phyloP scores from a whole-genome alignment of 2,329 filamentous ascomycete genomes.

The Calonectria crousiana region DNA sequence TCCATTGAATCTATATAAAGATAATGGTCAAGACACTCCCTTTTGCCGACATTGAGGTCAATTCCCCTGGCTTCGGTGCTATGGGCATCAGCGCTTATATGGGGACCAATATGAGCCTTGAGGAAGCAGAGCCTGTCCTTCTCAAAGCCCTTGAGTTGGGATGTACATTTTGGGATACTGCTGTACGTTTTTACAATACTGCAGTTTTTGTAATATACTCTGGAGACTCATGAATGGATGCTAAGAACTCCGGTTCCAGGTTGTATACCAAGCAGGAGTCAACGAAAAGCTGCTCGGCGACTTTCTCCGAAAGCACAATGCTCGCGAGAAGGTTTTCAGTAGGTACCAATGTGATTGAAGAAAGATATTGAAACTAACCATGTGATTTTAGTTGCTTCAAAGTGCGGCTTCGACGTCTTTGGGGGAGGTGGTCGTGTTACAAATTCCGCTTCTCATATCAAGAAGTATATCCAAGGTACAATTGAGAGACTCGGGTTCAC shows the following conservation, averaged over 20 bases:
- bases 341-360: no score
- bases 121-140: background rate
- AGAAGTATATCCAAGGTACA: constrained; percentile 61
- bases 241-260: constrained; percentile 41
- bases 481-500: constrained; percentile 61
- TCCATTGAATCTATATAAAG: no score
- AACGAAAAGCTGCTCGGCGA: constrained; percentile 64
- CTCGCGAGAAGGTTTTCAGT: constrained; percentile 62
- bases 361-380: no score
- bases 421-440: constrained; percentile 53
- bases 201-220: no score
- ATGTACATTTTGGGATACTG: constrained; percentile 2
- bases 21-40: background rate
- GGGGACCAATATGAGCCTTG: background rate
- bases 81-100: background rate
- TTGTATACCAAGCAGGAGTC: constrained; percentile 58
- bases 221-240: no score
- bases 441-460: constrained; percentile 60
- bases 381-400: constrained; percentile 60
- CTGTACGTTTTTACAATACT: background rate
- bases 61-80: background rate
- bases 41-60: background rate
- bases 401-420: constrained; percentile 58
- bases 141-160: background rate
- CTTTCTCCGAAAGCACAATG: constrained; percentile 63